phyloP scores from a whole-genome alignment of 2,329 filamentous ascomycete species.

The Nigrospora sphaerica region DNA sequence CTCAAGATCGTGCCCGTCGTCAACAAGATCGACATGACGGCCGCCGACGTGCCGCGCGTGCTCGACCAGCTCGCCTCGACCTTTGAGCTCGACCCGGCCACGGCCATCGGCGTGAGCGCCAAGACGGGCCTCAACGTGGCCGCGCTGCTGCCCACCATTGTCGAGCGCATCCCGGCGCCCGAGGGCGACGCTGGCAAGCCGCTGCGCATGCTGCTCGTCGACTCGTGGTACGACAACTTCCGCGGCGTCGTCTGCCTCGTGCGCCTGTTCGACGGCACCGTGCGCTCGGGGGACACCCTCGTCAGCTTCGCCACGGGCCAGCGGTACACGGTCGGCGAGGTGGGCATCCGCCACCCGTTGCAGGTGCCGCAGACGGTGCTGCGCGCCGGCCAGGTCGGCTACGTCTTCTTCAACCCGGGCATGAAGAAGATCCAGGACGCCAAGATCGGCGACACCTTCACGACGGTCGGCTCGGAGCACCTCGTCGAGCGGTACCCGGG shows the following conservation, averaged over 20 bases:
- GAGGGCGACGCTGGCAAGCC: slow-evolving; percentile 66
- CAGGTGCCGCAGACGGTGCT: slow-evolving; percentile 75
- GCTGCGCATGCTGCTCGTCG: slow-evolving; percentile 79
- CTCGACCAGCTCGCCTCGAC: slow-evolving; percentile 78
- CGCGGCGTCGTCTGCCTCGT: slow-evolving; percentile 89
- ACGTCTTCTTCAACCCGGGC: slow-evolving; percentile 94
- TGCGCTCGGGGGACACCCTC: slow-evolving; percentile 79
- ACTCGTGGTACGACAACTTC: slow-evolving; percentile 98
- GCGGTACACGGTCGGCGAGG: slow-evolving; percentile 90
- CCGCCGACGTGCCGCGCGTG: slow-evolving; percentile 79
- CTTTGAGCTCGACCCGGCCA: slow-evolving; percentile 79
- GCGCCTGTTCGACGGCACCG: slow-evolving; percentile 79
- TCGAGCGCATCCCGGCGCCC: slow-evolving; percentile 78
- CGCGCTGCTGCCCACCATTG: slow-evolving; percentile 74
- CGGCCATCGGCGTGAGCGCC: slow-evolving; percentile 69
- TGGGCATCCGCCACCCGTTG: slow-evolving; percentile 91
- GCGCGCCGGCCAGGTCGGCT: slow-evolving; percentile 89
- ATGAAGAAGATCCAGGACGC: slow-evolving; percentile 97
- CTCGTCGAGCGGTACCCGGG: slow-evolving; percentile 76
- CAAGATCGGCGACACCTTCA: slow-evolving; percentile 93
- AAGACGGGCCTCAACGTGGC: slow-evolving; percentile 90
- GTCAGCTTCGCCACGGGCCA: slow-evolving; percentile 80
- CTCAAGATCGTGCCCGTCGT: slow-evolving; percentile 82
- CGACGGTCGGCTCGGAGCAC: slow-evolving; percentile 69
- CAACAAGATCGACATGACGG: slow-evolving; percentile 92